Evolutionary conservation across 2,329 filamentous ascomycete species (phyloP).

Genomic region (Trichoderma atroviride): DNA sequence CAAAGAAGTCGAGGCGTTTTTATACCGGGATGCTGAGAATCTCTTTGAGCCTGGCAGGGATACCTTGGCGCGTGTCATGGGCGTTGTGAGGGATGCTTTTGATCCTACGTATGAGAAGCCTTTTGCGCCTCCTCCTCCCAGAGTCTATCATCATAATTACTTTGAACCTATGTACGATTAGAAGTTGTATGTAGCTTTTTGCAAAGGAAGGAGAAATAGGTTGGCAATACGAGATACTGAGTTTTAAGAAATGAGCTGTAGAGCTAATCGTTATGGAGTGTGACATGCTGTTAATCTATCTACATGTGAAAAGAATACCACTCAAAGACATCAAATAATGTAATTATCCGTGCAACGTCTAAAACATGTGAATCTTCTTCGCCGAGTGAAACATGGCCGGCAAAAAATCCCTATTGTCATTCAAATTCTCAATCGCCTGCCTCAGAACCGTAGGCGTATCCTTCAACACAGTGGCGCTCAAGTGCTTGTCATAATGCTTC

Average conservation of each 20-base stretch:
- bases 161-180: too few species aligned
- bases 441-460: slow-evolving; percentile 22
- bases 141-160: too few species aligned
- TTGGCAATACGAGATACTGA: neutral
- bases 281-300: neutral
- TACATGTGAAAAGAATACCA: neutral
- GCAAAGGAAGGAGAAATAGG: neutral
- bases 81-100: neutral
- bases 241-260: neutral
- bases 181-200: neutral
- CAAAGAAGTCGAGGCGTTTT: neutral
- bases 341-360: neutral
- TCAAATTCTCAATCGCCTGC: slow-evolving; percentile 28
- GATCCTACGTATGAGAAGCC: neutral
- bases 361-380: slow-evolving; percentile 26
- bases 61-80: neutral
- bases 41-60: neutral
- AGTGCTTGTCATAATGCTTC: slow-evolving; percentile 21
- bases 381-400: slow-evolving; percentile 28
- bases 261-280: neutral
- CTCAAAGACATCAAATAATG: neutral
- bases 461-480: slow-evolving; percentile 24
- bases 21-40: neutral
- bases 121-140: neutral
- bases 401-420: slow-evolving; percentile 27